Conservation (phyloP, 345 rosid species). For the Citrus unshiu region DNA sequence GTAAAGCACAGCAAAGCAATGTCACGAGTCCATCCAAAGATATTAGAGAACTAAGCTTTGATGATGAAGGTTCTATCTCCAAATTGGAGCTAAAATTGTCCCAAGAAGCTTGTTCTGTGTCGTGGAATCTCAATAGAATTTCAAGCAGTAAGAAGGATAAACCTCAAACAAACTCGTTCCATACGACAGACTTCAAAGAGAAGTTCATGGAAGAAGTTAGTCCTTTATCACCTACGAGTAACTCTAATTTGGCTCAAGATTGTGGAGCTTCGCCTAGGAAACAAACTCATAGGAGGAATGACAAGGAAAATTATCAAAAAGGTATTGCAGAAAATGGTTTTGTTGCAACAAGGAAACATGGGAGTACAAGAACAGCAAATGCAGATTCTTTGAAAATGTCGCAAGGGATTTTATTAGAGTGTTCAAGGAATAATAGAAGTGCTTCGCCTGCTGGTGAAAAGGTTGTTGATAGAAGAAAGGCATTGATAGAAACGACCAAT, state of each 20-base stretch:
- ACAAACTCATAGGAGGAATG: slow-evolving; percentile 6
- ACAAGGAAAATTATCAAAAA: slow-evolving; percentile 31
- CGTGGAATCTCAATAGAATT: background rate
- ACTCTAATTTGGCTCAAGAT: background rate
- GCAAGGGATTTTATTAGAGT: slow-evolving; percentile 16
- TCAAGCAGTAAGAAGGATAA: background rate
- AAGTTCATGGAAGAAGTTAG: slow-evolving; percentile 8
- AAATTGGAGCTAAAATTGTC: slow-evolving; percentile 18
- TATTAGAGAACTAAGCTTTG: slow-evolving; percentile 10
- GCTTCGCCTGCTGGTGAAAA: slow-evolving; percentile 7
- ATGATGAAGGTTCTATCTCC: slow-evolving; percentile 11
- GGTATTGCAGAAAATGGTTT: slow-evolving; percentile 38
- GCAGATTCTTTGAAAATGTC: slow-evolving; percentile 20
- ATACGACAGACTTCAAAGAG: background rate
- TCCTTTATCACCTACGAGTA: background rate
- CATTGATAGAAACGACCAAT: slow-evolving; percentile 50
- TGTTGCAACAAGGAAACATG: slow-evolving; percentile 45
- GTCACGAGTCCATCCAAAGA: background rate
- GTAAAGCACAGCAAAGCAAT: background rate
- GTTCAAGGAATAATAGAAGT: slow-evolving; percentile 24
- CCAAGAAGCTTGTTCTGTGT: slow-evolving; percentile 11
- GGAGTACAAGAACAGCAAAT: slow-evolving; percentile 16
- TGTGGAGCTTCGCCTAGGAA: slow-evolving; percentile 7
- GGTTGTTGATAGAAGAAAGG: slow-evolving; percentile 30
- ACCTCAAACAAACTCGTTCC: slow-evolving; percentile 2